phyloP scores from a whole-genome alignment of 148 eudicot species.

The Vaccinium myrtillus region DNA sequence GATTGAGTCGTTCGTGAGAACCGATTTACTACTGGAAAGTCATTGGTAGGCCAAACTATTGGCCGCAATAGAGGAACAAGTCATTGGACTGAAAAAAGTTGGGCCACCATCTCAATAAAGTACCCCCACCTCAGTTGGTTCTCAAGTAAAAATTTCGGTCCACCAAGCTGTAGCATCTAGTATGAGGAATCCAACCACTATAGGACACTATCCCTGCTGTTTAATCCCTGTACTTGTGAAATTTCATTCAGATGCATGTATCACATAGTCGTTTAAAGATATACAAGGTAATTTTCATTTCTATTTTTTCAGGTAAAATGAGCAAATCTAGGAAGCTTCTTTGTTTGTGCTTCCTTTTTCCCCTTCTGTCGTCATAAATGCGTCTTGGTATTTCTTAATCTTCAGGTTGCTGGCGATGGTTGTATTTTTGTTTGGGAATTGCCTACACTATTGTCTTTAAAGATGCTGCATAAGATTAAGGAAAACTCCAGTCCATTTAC shows the following conservation, averaged over 20 bases:
- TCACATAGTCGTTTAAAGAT: background rate
- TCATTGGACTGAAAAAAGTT: background rate
- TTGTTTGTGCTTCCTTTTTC: background rate
- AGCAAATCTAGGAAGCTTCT: background rate
- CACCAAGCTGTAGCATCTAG: background rate
- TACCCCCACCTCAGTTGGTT: background rate
- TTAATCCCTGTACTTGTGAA: background rate
- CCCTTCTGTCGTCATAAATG: background rate
- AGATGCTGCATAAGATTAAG: conserved; percentile 41
- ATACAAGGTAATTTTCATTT: background rate
- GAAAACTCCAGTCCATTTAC: conserved; percentile 21
- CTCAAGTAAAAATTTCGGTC: background rate
- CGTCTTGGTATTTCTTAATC: background rate
- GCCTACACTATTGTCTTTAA: conserved; percentile 36
- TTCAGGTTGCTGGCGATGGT: conserved; percentile 55
- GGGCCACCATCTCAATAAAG: background rate
- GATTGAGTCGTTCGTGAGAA: background rate
- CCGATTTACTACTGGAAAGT: background rate
- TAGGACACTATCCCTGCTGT: background rate
- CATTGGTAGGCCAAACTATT: background rate
- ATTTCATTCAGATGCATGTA: background rate
- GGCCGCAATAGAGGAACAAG: background rate
- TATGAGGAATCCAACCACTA: background rate
- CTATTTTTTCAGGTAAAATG: background rate
- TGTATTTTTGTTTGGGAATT: conserved; percentile 56